Conservation (phyloP, 805 yeast genomes). For the Suhomyces vadensis region DNA sequence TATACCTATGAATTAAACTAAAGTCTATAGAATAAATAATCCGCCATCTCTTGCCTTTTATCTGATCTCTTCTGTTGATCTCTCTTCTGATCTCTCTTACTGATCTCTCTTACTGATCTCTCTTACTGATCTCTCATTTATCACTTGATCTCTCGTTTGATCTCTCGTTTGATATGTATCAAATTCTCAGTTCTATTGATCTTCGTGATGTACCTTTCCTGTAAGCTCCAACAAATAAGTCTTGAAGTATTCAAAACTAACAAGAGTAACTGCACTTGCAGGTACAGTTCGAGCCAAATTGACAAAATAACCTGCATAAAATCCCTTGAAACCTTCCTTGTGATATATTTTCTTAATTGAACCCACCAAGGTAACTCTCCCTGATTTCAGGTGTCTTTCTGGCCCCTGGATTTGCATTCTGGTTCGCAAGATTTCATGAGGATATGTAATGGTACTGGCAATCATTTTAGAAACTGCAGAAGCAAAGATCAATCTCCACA, state of each 20-base stretch:
- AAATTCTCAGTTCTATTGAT: no score
- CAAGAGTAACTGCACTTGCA: conserved; percentile 91
- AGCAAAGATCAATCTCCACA: conserved; percentile 49
- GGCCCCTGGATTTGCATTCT: conserved; percentile 69
- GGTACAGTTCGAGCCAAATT: conserved; percentile 91
- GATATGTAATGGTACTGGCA: conserved; percentile 87
- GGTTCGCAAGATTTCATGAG: conserved; percentile 93
- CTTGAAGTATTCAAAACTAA: conserved; percentile 83
- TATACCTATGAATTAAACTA: no score
- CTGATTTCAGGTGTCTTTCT: conserved; percentile 12
- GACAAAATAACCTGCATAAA: conserved; percentile 85
- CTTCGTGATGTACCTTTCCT: conserved; percentile 22
- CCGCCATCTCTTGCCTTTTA: no score
- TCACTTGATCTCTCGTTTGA: no score
- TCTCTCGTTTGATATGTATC: no score
- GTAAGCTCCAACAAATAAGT: conserved; percentile 46
- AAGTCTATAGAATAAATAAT: conserved; percentile 1
- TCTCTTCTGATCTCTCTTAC: no score
- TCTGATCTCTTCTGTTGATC: no score
- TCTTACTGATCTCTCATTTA: neutral
- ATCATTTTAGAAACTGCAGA: conserved; percentile 82
- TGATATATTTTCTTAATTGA: conserved; percentile 45
- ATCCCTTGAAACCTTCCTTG: conserved; percentile 78
- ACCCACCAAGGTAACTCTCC: conserved; percentile 20
- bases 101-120: neutral